These are phyloP conservation scores for Moesziomyces parantarcticus DNA, from an alignment of 1,284 basidiomycete species.

Conservation along the genomic window DNA sequence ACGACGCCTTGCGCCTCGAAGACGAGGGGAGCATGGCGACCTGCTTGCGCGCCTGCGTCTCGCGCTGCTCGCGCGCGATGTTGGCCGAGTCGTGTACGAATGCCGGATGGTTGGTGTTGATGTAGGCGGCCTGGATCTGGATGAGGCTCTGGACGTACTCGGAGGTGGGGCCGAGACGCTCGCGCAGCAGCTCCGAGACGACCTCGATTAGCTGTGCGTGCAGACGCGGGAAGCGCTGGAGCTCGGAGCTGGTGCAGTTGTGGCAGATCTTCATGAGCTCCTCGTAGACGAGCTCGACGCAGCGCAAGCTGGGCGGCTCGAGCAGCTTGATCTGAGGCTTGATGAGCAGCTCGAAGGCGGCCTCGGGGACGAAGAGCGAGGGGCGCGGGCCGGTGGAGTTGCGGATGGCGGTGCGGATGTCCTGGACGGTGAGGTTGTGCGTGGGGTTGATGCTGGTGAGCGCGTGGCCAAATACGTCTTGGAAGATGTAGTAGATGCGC, in stretches of 20 bases:
- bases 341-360: conserved; percentile 95
- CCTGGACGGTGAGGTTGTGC: conserved; percentile 87
- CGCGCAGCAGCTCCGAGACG: conserved; percentile 94
- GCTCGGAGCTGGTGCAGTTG: conserved; percentile 90
- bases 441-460: conserved; percentile 90
- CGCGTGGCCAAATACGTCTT: conserved; percentile 95
- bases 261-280: conserved; percentile 99
- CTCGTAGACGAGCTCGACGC: conserved; percentile 98
- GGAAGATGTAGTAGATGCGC: conserved; percentile 99
- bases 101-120: conserved; percentile 97
- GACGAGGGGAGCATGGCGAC: conserved; percentile 62
- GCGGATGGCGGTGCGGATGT: conserved; percentile 97
- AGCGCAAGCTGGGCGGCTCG: conserved; percentile 90
- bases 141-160: conserved; percentile 96
- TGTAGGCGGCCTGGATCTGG: conserved; percentile 97
- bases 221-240: conserved; percentile 94
- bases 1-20: conserved; percentile 64
- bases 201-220: conserved; percentile 95
- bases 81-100: conserved; percentile 74
- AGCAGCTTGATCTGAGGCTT: conserved; percentile 98
- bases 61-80: conserved; percentile 64
- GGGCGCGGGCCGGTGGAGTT: conserved; percentile 97
- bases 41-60: conserved; percentile 54
- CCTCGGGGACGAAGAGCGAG: conserved; percentile 95
- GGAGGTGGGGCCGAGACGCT: conserved; percentile 93